Evolutionary conservation across 2,329 filamentous ascomycete species (phyloP), one percentile per base, ranked within the genome.

Genomic region (Trichoderma sp.): DNA sequence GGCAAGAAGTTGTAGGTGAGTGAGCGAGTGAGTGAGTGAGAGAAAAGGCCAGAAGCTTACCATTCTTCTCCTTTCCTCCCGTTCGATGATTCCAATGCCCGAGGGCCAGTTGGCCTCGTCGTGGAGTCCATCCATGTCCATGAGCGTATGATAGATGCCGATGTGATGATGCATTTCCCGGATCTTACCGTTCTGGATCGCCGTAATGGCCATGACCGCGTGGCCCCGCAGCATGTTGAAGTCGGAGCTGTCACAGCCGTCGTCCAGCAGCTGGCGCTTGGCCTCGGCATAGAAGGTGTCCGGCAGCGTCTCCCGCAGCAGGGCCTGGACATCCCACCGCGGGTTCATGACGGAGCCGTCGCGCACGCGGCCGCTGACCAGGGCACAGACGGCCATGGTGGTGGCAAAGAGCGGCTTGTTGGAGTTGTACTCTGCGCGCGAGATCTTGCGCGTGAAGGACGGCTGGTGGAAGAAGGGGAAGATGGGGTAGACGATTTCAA

Each of bases 61-160:
- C 71, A 85, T 72, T 71, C 84, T 78, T 49, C 74, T 70, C 24
- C 83, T 77, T 74, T 84, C 82, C 72, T 87, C 84, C 18, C 74
- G 77, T 72, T 86, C 84, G 8, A 84, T 77, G 5, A 79, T 72
- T 13, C 78, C 77, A 8, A 86, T 76, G 14, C 78, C 76, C 5
- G 76, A 75, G 0, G 85, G 84, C 86, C 86, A 88, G 14, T 82
- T 79, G 5, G 78, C 76, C 72, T 88, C 86, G 71, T 87, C 84
- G 71, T 87, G 83, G n/a, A 86, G 79, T 2, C 79, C 76, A 69
- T 85, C 79, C 73, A 86, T 82, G 7, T 80, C 80, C 7, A 81
- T 78, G 13, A 87, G 74, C 13, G 82, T 84, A 71, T 83, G 81
- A 71, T 86, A 87, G 43, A 79, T 78, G 32, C 85, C 85, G 21